Base-by-base conservation (phyloP, 306 rosid genomes). In the Canavalia ensiformis region DNA sequence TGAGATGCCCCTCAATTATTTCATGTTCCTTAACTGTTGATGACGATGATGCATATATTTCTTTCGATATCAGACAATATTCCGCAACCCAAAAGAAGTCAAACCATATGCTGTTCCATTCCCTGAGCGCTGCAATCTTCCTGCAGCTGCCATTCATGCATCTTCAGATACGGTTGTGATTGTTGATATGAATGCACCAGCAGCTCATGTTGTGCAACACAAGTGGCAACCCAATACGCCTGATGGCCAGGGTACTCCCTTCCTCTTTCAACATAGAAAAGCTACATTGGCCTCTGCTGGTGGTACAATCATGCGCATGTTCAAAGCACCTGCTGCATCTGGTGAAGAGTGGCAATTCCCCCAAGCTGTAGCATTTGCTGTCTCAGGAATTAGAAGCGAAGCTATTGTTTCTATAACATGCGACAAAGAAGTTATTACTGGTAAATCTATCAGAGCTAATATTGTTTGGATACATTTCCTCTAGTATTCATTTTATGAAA, bases 161-260 rank as follows among this genome's bases (percentile, higher is more conserved):
- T 90, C 98, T 65, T 85, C 99, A 69, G 97, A 96, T 84, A 82
- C 85, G 33, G 92, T 96, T 50, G 92, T 92, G 71, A 82, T 93
- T 77, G 98, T 93, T 71, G 97, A 92, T 84, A 80, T 87, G 76
- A 88, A 93, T 80, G 98, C 97, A 37, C 99, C 99, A 33, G 97
- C 98, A 58, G 97, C 94, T 68, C 91, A 81, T 89, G 89, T 96
- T 70, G 98, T 91, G 8, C 97, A 88, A 83, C 99, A 96, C 87
- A 93, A 86, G 88, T 96, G 99, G 97, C 99, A 96, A 84, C 97
- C 99, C 62, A 93, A 96, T 86, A 93, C 99, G 13, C 98, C 99
- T 71, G 97, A 96, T 74, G 99, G 99, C 72, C 94, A 96, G 82
- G 99, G 99, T 68, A 82, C 94, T 86, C 99, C 99, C 68, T 96